phyloP scores from a whole-genome alignment of 768 basidiomycete genomes.

The Naganishia vaughanmartiniae region DNA sequence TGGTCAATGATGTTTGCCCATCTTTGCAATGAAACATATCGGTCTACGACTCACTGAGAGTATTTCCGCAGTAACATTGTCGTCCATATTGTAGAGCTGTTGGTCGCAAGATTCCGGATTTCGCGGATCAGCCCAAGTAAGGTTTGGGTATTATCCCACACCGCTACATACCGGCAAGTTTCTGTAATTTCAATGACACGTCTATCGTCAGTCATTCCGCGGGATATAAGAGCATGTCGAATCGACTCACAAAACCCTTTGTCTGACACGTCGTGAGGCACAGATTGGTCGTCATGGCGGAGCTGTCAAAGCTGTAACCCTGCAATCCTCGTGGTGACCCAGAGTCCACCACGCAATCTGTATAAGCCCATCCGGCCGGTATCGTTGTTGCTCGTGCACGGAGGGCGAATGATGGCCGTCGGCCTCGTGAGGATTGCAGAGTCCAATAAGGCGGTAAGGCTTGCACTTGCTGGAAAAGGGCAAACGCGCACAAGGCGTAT shows the following conservation, averaged over 20 bases:
- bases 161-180: background rate
- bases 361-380: slow-evolving; percentile 18
- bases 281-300: slow-evolving; percentile 1
- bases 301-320: background rate
- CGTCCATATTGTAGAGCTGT: slow-evolving; percentile 9
- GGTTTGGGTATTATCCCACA: background rate
- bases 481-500: background rate
- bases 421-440: background rate
- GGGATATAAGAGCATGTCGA: background rate
- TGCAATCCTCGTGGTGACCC: background rate
- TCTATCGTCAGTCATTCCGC: background rate
- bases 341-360: background rate
- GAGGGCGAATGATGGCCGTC: background rate
- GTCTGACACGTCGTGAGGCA: slow-evolving; percentile 20
- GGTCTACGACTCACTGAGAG: background rate
- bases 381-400: slow-evolving; percentile 18
- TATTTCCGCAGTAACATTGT: slow-evolving; percentile 30
- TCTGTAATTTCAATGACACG: background rate
- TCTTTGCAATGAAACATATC: background rate
- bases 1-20: background rate
- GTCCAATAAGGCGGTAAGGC: slow-evolving; percentile 7
- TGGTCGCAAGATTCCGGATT: background rate
- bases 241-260: slow-evolving; percentile 17
- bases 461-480: slow-evolving; percentile 1
- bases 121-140: background rate